Conservation (phyloP, 345 rosid species). For the Streptanthus diversifolius region DNA sequence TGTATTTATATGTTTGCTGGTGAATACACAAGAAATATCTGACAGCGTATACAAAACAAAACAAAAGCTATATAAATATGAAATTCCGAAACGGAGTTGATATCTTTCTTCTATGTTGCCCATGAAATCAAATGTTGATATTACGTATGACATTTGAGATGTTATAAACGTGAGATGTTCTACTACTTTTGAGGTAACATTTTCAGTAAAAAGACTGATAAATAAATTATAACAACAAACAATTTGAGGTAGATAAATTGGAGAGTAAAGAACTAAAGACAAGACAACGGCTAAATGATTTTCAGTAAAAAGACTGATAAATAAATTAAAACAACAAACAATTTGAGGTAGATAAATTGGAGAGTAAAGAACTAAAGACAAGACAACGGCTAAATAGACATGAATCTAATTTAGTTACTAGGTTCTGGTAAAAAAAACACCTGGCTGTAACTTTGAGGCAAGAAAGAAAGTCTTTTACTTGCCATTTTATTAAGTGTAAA, state of each 20-base stretch:
- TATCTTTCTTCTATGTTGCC: not conserved
- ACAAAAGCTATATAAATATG: not conserved
- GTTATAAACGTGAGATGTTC: not conserved
- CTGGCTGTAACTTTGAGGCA: conserved; percentile 42
- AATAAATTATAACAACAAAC: not conserved
- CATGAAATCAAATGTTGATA: not conserved
- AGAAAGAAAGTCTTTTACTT: conserved; percentile 9
- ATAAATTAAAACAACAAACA: not conserved
- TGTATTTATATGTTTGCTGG: conserved; percentile 19
- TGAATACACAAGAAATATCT: conserved; percentile 9
- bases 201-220: not conserved
- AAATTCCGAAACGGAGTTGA: not conserved
- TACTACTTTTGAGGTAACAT: not conserved
- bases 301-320: not conserved
- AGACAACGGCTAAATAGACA: conserved; percentile 21
- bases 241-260: not conserved
- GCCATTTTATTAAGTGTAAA: conserved; percentile 31
- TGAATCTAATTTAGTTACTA: conserved; percentile 18
- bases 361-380: conserved; percentile 16
- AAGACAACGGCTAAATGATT: conserved; percentile 22
- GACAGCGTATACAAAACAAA: not conserved
- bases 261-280: conserved; percentile 10
- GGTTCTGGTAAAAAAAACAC: conserved; percentile 32
- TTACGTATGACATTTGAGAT: not conserved
- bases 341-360: not conserved